phyloP scores from a whole-genome alignment of 78 protist species.

The Dictyostelium firmibasis region DNA sequence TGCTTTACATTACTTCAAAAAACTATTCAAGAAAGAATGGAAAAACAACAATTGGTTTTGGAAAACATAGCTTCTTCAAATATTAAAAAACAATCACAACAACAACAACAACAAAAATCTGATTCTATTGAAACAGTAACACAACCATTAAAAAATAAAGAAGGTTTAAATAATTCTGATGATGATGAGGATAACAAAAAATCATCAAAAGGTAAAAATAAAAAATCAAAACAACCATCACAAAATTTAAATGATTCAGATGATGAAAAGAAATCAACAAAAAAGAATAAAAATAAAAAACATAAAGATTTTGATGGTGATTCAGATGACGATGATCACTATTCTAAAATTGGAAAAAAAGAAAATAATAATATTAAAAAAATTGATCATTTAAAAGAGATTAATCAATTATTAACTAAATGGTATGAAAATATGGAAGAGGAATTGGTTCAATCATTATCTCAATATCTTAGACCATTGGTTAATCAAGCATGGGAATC shows the following conservation, averaged over 20 bases:
- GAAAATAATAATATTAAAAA: neutral
- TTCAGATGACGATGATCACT: conserved; percentile 61
- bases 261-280: conserved; percentile 35
- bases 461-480: conserved; percentile 66
- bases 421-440: conserved; percentile 70
- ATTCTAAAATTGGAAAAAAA: neutral
- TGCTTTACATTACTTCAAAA: conserved; percentile 8
- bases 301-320: neutral
- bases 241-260: neutral
- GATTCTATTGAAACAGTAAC: neutral
- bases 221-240: neutral
- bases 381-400: conserved; percentile 70
- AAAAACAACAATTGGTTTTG: conserved; percentile 18
- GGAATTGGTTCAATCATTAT: conserved; percentile 47
- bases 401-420: conserved; percentile 37
- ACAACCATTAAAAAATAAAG: neutral
- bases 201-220: neutral
- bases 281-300: neutral
- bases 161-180: neutral
- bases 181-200: neutral
- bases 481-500: conserved; percentile 55
- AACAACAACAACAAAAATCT: neutral
- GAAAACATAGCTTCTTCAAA: conserved; percentile 10
- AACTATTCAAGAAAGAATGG: conserved; percentile 48
- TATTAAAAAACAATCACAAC: neutral